These are phyloP conservation scores for Kwoniella dendrophila DNA, from an alignment of 768 basidiomycete species.

Conservation along the genomic window DNA sequence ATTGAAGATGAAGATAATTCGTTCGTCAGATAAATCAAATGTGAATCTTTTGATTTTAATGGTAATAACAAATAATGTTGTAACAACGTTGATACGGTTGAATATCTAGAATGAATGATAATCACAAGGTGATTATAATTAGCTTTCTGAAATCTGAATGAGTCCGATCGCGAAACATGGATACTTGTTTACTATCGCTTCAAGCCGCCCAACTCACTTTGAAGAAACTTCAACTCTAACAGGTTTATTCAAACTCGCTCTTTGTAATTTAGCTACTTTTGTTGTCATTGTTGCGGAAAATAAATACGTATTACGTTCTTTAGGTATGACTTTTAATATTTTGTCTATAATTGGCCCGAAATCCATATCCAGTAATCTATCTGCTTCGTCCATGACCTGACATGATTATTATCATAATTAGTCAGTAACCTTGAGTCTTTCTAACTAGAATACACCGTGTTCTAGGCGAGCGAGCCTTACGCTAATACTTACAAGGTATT, in stretches of 20 bases:
- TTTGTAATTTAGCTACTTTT: slow-evolving; percentile 92
- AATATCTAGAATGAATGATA: slow-evolving; percentile 67
- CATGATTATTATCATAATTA: not conserved
- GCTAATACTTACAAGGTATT: slow-evolving; percentile 75
- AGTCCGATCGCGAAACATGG: no score
- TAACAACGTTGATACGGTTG: slow-evolving; percentile 89
- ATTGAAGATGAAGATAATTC: slow-evolving; percentile 87
- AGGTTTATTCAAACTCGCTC: slow-evolving; percentile 92
- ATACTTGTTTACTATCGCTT: not conserved
- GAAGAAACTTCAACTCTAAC: slow-evolving; percentile 87
- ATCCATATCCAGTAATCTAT: slow-evolving; percentile 92
- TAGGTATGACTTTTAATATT: slow-evolving; percentile 91
- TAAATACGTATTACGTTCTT: slow-evolving; percentile 89
- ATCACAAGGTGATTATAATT: no score
- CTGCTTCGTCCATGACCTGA: slow-evolving; percentile 97
- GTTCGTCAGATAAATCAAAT: slow-evolving; percentile 85
- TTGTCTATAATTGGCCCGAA: slow-evolving; percentile 94
- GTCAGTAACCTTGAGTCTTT: no score
- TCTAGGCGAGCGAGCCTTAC: not conserved
- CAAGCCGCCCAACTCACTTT: slow-evolving; percentile 65
- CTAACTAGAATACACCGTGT: not conserved
- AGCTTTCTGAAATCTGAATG: no score
- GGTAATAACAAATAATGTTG: slow-evolving; percentile 97
- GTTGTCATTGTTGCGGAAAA: slow-evolving; percentile 99
- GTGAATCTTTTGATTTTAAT: slow-evolving; percentile 84